Percentiles rank a stretch among this genome's conserved stretches.
phyloP scores from a whole-genome alignment of 306 rosid genomes.

The Lablab purpureus region DNA sequence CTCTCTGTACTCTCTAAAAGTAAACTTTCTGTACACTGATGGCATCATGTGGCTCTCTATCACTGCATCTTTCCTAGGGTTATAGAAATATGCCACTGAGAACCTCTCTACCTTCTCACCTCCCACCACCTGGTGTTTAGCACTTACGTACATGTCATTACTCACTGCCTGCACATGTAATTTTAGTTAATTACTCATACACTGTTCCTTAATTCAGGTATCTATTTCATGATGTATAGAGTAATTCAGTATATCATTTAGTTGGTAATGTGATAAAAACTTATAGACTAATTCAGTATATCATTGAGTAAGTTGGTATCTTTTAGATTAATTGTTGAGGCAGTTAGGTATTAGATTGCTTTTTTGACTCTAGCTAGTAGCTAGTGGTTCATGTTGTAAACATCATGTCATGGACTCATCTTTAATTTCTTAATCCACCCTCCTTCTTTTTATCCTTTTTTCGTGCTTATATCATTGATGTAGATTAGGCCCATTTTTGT shows the following conservation, averaged over 20 bases:
- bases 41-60: slow-evolving; percentile 55
- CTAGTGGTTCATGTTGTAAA: too few species aligned
- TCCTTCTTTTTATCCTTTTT: background rate
- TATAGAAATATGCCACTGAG: slow-evolving; percentile 76
- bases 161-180: slow-evolving; percentile 63
- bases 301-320: too few species aligned
- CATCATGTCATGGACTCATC: background rate
- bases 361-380: too few species aligned
- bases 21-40: slow-evolving; percentile 61
- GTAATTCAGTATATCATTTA: too few species aligned
- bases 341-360: too few species aligned
- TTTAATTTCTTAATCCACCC: background rate
- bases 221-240: too few species aligned
- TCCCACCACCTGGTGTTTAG: slow-evolving; percentile 64
- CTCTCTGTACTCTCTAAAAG: slow-evolving; percentile 57
- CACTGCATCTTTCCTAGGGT: slow-evolving; percentile 58
- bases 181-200: too few species aligned
- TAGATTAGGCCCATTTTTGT: background rate
- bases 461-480: slow-evolving; percentile 1
- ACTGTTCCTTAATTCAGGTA: background rate
- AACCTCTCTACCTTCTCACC: slow-evolving; percentile 60
- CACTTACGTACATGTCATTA: slow-evolving; percentile 76
- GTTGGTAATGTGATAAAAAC: too few species aligned
- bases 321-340: too few species aligned
- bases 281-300: too few species aligned